A percentile compares a stretch with the other conserved stretches of the same genome.
Conservation (phyloP, 2,329 filamentous ascomycete species). For the Ceratocystis eucalypticola region DNA sequence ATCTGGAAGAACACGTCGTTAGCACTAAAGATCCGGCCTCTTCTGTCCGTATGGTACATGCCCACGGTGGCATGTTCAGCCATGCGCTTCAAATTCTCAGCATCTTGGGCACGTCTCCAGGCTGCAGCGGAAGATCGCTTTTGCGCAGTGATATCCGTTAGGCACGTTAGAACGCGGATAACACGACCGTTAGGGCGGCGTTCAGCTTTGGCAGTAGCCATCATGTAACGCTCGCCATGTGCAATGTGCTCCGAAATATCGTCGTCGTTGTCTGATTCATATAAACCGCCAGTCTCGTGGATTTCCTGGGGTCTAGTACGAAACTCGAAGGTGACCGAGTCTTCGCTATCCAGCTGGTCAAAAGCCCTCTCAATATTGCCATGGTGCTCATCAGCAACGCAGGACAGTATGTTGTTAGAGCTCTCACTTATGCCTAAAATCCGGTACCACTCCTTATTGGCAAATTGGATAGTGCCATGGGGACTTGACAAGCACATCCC, state of each 20-base stretch:
- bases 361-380: conserved; percentile 25
- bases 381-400: conserved; percentile 35
- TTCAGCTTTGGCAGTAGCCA: conserved; percentile 37
- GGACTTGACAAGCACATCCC: conserved; percentile 59
- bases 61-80: conserved; percentile 41
- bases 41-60: conserved; percentile 41
- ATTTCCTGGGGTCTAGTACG: conserved; percentile 25
- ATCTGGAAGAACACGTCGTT: conserved; percentile 42
- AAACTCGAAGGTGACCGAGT: conserved; percentile 36
- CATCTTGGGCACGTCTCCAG: conserved; percentile 36
- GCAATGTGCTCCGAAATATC: conserved; percentile 15
- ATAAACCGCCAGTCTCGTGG: neutral
- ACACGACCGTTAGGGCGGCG: conserved; percentile 31
- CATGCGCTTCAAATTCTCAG: conserved; percentile 41
- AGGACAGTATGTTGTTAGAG: conserved; percentile 29
- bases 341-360: conserved; percentile 24
- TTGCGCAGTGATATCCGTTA: conserved; percentile 37
- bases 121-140: conserved; percentile 37
- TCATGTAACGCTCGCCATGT: conserved; percentile 29
- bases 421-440: conserved; percentile 33
- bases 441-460: conserved; percentile 52
- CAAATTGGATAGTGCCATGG: conserved; percentile 52
- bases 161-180: conserved; percentile 34
- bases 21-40: conserved; percentile 36
- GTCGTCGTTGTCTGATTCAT: conserved; percentile 15